Base-by-base conservation (phyloP, 2,329 filamentous ascomycete species). In the Trichoderma oligosporum region DNA sequence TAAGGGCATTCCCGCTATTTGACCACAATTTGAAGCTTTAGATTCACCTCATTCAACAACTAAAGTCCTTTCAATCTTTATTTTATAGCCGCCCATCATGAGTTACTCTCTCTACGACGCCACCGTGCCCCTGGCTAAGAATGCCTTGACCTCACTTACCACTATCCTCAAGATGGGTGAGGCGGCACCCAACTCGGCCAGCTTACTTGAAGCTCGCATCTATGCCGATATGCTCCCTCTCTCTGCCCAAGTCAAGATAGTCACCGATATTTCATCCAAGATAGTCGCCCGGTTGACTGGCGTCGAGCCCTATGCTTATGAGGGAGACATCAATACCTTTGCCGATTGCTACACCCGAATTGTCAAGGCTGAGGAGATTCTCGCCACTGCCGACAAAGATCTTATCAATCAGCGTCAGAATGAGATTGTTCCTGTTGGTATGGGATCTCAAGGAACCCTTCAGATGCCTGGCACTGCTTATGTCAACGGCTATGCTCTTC, bases 401-500 rank as follows among this genome's bases (percentile, higher is more conserved):
- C 57, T 65, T 53, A 63, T 74, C 64, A 70, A 75, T 63, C 64
- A 63, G 60, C 62, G 66, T n/a, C 62, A 60, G 49, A 61, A 57
- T 14, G 65, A 68, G 36, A 60, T 44, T 4, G 65, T 75, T n/a
- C 57, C 61, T 18, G 49, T 73, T 4, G 65, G 61, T 2, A n/a
- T 70, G 5, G 73, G 72, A 1, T 62, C 66, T 16, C 60, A 61
- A 33, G 69, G 66, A 59, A 60, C 51, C n/a, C 65, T 58, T 29
- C 35, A 65, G 38, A 53, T 72, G 47, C 57, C 62, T 33, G 66
- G 62, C 46, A 27, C 62, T 44, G 68, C 73, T 2, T 87, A 82
- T 65, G 65, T 81, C 20, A 65, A 70, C 38, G 70, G 70, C 3
- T 82, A 78, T 67, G 75, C 71, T 4, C 56, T 84, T 41, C 83